Base-by-base conservation (phyloP, 495 filamentous ascomycete genomes). In the Ramalina intermedia region DNA sequence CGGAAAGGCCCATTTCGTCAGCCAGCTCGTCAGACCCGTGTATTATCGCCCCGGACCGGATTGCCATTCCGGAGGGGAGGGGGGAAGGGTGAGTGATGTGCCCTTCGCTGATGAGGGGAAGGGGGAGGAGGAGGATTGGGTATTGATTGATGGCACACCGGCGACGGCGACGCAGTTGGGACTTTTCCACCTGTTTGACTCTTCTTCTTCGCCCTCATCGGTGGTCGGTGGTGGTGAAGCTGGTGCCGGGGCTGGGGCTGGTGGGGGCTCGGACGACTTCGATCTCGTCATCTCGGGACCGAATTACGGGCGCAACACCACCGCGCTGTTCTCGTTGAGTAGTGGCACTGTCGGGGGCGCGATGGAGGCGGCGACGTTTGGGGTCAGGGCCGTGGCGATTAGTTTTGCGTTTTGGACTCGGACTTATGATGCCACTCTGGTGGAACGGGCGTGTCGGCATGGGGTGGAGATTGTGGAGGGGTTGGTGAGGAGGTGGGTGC, bases 251-350 rank as follows among this genome's bases (percentile, higher is more conserved):
- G 6, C 23, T 24, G 23, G 23, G 18, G 18, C 18, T 24, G 23
- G 4, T 4, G 23, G 23, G 23, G 23, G 23, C 23, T 24, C 23
- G 23, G 6, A 24, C 23, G 6, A 24, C 23, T 14, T 96, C 42
- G 90, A 96, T 60, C 67, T 96, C 3, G 87, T 96, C 4, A 74
- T 98, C 5, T 82, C 76, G 12, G 91, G 91, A 1, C 91, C 91
- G 6, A 98, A 98, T 62, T 96, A 94, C 66, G 91, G 91, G 7
- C 71, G 90, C 36, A 98, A 98, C 65, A 85, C 84, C 3, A 96
- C 91, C 0, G 85, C 90, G 1, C 72, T 95, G 18, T 96, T 96
- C 58, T 81, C 82, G n/a, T 67, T 98, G 46, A 86, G 80, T 37
- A 86, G 80, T 38, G 91, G 91, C 18, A 98, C 91, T 0, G 68